Percentiles rank a stretch among this genome's conserved stretches.
Conservation (phyloP, 2,329 filamentous ascomycete species). For the Neofusicoccum parvum region DNA sequence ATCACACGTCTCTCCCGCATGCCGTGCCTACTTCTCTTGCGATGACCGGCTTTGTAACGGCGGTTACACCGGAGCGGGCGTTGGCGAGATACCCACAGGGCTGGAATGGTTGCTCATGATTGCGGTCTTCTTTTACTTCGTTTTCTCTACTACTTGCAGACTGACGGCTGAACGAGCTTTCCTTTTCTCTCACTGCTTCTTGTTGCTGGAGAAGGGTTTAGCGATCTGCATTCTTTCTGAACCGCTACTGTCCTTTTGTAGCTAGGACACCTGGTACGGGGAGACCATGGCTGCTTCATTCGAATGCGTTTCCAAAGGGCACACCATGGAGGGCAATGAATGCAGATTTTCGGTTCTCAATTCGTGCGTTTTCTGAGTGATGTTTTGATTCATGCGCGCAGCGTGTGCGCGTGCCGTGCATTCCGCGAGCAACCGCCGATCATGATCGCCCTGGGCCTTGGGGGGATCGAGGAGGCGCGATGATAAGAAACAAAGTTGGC, state of each 20-base stretch:
- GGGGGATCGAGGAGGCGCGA: background rate
- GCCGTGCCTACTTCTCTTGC: constrained; percentile 14
- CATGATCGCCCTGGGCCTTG: background rate
- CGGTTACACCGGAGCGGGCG: constrained; percentile 16
- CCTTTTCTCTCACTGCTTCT: background rate
- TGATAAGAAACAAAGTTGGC: no score
- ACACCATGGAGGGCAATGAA: background rate
- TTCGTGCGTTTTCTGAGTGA: background rate
- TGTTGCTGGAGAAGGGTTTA: background rate
- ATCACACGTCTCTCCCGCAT: background rate
- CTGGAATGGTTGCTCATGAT: constrained; percentile 1
- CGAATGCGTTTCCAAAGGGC: background rate
- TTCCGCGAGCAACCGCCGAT: background rate
- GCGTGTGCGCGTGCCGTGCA: background rate
- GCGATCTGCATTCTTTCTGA: constrained; percentile 2
- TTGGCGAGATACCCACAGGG: constrained; percentile 18
- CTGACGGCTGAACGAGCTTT: background rate
- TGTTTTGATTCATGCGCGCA: background rate
- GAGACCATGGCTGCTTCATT: background rate
- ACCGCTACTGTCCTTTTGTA: background rate
- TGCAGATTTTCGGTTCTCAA: background rate
- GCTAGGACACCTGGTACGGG: background rate
- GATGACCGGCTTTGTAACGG: constrained; percentile 7
- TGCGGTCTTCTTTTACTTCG: constrained; percentile 9
- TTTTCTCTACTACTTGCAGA: background rate